These are phyloP conservation scores for Xylaria sp. DNA, from an alignment of 2,329 filamentous ascomycete species.

Conservation along the genomic window DNA sequence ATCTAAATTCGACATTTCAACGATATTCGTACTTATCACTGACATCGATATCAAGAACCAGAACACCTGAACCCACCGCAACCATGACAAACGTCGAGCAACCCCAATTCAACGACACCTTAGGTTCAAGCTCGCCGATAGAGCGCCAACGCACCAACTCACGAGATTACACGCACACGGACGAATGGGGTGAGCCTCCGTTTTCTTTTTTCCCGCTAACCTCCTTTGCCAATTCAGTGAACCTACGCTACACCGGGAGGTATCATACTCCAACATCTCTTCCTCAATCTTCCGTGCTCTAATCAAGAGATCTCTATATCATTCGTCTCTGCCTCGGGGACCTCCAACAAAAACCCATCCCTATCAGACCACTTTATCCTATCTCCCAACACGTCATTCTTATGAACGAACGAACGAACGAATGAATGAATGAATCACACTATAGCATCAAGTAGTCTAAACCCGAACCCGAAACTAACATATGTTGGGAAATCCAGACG, in stretches of 20 bases:
- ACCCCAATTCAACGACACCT: slow-evolving; percentile 41
- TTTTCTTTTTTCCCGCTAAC: slow-evolving; percentile 16
- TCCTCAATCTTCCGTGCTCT: not conserved
- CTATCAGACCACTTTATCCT: too few species aligned
- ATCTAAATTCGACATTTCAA: not conserved
- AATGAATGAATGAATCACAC: slow-evolving; percentile 1
- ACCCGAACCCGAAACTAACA: too few species aligned
- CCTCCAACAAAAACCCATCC: not conserved
- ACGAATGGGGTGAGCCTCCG: slow-evolving; percentile 54
- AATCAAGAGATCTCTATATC: not conserved
- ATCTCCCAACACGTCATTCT: not conserved
- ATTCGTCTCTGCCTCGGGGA: not conserved
- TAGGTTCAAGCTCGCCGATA: slow-evolving; percentile 42
- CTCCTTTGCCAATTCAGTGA: not conserved
- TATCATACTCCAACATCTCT: not conserved
- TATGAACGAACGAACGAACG: not conserved
- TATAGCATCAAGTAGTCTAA: too few species aligned
- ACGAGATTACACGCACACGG: slow-evolving; percentile 43
- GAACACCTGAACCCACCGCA: slow-evolving; percentile 16
- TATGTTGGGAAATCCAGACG: slow-evolving; percentile 51
- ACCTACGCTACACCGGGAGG: not conserved
- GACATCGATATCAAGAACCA: not conserved
- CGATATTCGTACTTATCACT: not conserved
- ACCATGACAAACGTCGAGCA: slow-evolving; percentile 33
- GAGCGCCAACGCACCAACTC: slow-evolving; percentile 43